Conservation (phyloP, 441 rosid genomes). For the Dalechampia spathulata region DNA sequence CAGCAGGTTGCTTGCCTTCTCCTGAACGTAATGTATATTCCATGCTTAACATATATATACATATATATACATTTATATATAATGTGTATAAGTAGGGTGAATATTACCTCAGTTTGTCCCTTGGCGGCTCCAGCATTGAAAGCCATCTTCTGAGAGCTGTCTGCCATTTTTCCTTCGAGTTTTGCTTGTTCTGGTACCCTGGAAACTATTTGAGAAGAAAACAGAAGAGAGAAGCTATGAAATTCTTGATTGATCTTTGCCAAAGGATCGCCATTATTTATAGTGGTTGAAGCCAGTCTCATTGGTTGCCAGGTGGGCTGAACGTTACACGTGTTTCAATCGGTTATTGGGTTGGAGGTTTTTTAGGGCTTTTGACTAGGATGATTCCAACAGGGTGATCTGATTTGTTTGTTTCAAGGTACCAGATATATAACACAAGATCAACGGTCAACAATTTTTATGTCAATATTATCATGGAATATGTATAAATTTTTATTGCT, state of each 20-base stretch:
- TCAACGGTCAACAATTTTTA: too few species aligned
- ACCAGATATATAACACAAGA: too few species aligned
- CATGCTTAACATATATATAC: neutral
- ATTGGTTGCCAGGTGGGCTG: neutral
- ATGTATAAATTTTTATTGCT: too few species aligned
- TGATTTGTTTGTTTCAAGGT: too few species aligned
- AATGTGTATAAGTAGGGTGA: too few species aligned
- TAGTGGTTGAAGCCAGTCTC: neutral
- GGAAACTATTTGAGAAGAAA: too few species aligned
- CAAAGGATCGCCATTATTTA: slow-evolving; percentile 6
- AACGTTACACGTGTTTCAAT: neutral
- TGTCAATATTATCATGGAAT: too few species aligned
- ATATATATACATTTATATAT: too few species aligned
- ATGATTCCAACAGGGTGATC: too few species aligned
- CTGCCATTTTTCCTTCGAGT: slow-evolving; percentile 52
- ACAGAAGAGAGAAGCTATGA: too few species aligned
- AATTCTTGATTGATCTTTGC: too few species aligned
- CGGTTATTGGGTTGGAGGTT: neutral
- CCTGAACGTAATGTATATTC: slow-evolving; percentile 43
- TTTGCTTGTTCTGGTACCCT: too few species aligned
- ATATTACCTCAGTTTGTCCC: slow-evolving; percentile 60
- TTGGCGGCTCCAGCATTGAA: slow-evolving; percentile 58
- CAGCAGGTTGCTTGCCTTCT: slow-evolving; percentile 47
- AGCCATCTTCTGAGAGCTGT: slow-evolving; percentile 41
- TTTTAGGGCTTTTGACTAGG: slow-evolving; percentile 6